Conservation (phyloP, 2,329 filamentous ascomycete species). For the Ophiostoma angusticollis region DNA sequence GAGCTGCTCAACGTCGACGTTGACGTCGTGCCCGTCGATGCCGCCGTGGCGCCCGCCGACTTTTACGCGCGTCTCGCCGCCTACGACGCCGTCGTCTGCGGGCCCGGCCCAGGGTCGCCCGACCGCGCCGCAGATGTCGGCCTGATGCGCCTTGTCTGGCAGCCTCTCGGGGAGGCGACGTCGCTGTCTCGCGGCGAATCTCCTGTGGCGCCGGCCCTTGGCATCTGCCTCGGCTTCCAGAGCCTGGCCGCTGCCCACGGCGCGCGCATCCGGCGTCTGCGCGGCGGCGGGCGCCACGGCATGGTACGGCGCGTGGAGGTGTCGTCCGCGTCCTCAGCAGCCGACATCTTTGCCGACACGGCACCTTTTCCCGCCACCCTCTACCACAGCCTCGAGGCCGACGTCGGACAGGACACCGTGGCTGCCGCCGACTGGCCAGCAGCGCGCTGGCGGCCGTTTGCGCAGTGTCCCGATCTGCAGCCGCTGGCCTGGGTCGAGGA, state of each 20-base stretch:
- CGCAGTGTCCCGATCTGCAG: constrained; percentile 29
- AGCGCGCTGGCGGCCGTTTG: constrained; percentile 27
- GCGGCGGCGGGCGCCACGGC: constrained; percentile 61
- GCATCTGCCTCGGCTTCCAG: constrained; percentile 84
- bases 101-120: constrained; percentile 81
- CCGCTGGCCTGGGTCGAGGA: constrained; percentile 53
- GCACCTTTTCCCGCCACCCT: constrained; percentile 54
- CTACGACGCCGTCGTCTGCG: constrained; percentile 79
- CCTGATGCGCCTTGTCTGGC: constrained; percentile 67
- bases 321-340: constrained; percentile 14
- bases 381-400: constrained; percentile 55
- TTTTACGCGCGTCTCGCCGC: constrained; percentile 38
- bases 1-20: constrained; percentile 56
- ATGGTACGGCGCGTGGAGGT: constrained; percentile 46
- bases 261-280: constrained; percentile 45
- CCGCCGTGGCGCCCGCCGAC: constrained; percentile 31
- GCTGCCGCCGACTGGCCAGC: constrained; percentile 23
- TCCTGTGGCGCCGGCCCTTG: constrained; percentile 51
- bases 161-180: constrained; percentile 16
- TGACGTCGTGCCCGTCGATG: constrained; percentile 59
- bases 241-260: constrained; percentile 60
- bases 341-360: constrained; percentile 51
- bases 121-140: constrained; percentile 63
- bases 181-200: neutral
- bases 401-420: constrained; percentile 36